A percentile compares a stretch with the other conserved stretches of the same genome.
phyloP scores from a whole-genome alignment of 148 eudicot genomes.

The Heliamphora exappendiculata region DNA sequence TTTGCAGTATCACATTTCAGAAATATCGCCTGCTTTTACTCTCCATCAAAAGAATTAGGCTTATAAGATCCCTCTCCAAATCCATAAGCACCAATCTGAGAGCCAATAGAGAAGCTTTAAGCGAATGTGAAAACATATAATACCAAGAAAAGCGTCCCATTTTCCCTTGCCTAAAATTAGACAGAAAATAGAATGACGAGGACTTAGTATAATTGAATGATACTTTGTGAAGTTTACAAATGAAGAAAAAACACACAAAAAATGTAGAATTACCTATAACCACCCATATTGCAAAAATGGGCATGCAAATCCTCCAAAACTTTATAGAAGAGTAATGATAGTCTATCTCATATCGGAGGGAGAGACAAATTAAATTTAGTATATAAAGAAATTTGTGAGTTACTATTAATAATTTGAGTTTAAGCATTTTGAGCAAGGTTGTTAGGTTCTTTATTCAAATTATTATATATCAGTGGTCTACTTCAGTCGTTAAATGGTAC shows the following conservation, averaged over 20 bases:
- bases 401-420: too few species aligned
- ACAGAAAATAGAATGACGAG: not conserved
- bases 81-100: conserved; percentile 40
- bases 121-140: not conserved
- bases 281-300: conserved; percentile 95
- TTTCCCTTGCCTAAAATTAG: not conserved
- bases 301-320: conserved; percentile 93
- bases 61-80: conserved; percentile 44
- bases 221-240: not conserved
- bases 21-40: conserved; percentile 28
- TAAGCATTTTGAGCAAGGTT: too few species aligned
- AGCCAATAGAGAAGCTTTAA: not conserved
- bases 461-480: too few species aligned
- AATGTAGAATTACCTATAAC: conserved; percentile 51
- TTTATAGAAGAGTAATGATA: conserved; percentile 85
- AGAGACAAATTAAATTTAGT: too few species aligned
- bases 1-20: not conserved
- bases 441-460: too few species aligned
- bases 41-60: conserved; percentile 50
- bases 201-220: not conserved
- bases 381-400: too few species aligned
- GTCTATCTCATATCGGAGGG: too few species aligned
- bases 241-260: conserved; percentile 4
- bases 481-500: too few species aligned
- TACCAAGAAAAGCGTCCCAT: not conserved